phyloP scores from a whole-genome alignment of 1,284 basidiomycete genomes.

The Earliella scabrosa region DNA sequence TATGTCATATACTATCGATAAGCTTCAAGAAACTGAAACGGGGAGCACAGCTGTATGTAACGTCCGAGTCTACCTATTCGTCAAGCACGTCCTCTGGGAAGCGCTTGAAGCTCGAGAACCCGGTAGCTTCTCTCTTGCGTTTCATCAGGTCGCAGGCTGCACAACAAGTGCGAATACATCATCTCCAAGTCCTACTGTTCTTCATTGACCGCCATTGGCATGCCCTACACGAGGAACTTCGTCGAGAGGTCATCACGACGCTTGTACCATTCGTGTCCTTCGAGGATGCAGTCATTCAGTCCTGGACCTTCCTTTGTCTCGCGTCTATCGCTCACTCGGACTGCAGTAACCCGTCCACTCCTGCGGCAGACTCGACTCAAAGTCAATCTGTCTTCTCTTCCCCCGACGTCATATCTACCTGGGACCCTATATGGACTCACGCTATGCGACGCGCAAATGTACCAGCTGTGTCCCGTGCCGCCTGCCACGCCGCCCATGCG shows the following conservation, averaged over 20 bases:
- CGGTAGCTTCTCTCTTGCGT: slow-evolving; percentile 60
- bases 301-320: slow-evolving; percentile 83
- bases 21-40: too few relatives aligned
- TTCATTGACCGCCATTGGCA: slow-evolving; percentile 79
- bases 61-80: slow-evolving; percentile 62
- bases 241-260: slow-evolving; percentile 54
- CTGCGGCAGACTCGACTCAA: slow-evolving; percentile 15
- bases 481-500: slow-evolving; percentile 75
- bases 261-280: slow-evolving; percentile 66
- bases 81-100: slow-evolving; percentile 41
- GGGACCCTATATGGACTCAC: slow-evolving; percentile 84
- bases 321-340: slow-evolving; percentile 68
- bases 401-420: slow-evolving; percentile 42
- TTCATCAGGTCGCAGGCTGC: slow-evolving; percentile 46
- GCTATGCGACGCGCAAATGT: slow-evolving; percentile 75
- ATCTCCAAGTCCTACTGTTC: slow-evolving; percentile 85
- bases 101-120: slow-evolving; percentile 58
- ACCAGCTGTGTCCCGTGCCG: slow-evolving; percentile 73
- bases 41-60: slow-evolving; percentile 64
- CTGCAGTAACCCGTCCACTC: slow-evolving; percentile 6
- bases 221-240: slow-evolving; percentile 58
- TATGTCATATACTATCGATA: neutral
- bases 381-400: neutral
- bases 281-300: slow-evolving; percentile 71
- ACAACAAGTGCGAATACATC: slow-evolving; percentile 48